A percentile compares a stretch with the other conserved stretches of the same genome.
These are phyloP conservation scores for Calocybe cyanea DNA, from an alignment of 768 basidiomycete species.

Conservation along the genomic window DNA sequence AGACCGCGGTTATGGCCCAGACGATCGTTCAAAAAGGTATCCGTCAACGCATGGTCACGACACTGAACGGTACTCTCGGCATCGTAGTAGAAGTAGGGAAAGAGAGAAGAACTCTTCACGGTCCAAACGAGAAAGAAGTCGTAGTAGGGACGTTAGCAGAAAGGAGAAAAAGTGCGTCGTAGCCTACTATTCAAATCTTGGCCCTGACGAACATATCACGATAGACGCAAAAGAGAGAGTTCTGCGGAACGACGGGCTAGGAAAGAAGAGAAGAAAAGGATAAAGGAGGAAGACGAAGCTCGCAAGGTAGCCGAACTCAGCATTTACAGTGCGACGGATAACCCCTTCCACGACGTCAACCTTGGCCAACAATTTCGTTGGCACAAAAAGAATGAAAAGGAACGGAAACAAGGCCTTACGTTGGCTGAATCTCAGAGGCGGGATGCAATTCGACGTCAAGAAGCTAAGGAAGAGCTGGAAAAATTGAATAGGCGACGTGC, in stretches of 20 bases:
- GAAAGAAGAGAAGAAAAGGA: slow-evolving; percentile 84
- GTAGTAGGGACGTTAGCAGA: slow-evolving; percentile 34
- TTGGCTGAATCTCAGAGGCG: slow-evolving; percentile 72
- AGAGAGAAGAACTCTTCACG: slow-evolving; percentile 19
- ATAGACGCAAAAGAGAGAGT: slow-evolving; percentile 79
- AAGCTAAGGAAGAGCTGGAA: slow-evolving; percentile 95
- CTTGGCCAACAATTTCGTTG: slow-evolving; percentile 95
- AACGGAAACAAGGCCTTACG: slow-evolving; percentile 81
- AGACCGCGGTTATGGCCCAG: slow-evolving; percentile 31
- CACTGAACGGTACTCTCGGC: slow-evolving; percentile 25
- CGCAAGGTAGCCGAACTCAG: slow-evolving; percentile 92
- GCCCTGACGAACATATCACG: not conserved
- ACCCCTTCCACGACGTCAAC: slow-evolving; percentile 97
- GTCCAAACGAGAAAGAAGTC: slow-evolving; percentile 31
- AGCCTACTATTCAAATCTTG: not conserved
- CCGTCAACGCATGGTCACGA: slow-evolving; percentile 28
- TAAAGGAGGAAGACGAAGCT: slow-evolving; percentile 84
- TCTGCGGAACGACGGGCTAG: slow-evolving; percentile 83
- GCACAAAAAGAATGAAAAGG: slow-evolving; percentile 98
- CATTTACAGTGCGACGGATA: slow-evolving; percentile 94
- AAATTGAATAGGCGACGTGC: slow-evolving; percentile 85
- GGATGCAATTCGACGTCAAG: slow-evolving; percentile 78
- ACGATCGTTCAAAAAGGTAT: slow-evolving; percentile 29
- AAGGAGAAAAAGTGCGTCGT: slow-evolving; percentile 44
- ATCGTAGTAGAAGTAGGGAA: slow-evolving; percentile 21